Base-by-base conservation (phyloP, 78 protist genomes). In the Isochrysis galbana region DNA sequence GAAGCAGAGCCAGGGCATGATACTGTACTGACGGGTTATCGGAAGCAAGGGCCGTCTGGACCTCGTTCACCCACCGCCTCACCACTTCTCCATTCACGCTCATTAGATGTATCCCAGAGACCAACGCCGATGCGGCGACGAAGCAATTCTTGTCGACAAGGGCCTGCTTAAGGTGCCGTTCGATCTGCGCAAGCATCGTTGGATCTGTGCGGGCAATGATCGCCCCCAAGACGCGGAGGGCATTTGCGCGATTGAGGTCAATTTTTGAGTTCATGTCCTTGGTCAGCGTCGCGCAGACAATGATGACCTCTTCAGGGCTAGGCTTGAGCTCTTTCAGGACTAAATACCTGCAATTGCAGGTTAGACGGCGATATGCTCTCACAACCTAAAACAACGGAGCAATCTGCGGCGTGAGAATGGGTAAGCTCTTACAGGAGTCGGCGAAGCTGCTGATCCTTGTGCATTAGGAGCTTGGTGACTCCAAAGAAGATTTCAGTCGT, bases 401-500 rank as follows among this genome's bases (percentile, higher is more conserved):
- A n/a, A n/a, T n/a, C n/a, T n/a, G n/a, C n/a, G n/a, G n/a, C n/a
- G 89, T 74, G 96, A 98, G n/a, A n/a, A n/a, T n/a, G n/a, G n/a
- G n/a, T n/a, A n/a, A n/a, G n/a, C n/a, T n/a, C n/a, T n/a, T n/a
- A n/a, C 47, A 98, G 92, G 93, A 97, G 34, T 42, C 99, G 94
- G 36, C 99, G 96, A 38, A 98, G 94, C 38, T 95, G 95, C 29
- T 94, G 90, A 96, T 98, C 55, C 45, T 92, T 88, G 70, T 10
- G 51, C 51, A 5, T 46, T 11, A 98, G 98, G 47, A 98, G 96
- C 94, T 98, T 98, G 21, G 99, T 98, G 19, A 96, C 95, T 67
- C 97, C 97, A 89, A 99, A 99, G 98, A 98, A 99, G 89, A 98
- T 36, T 29, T 96, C 95, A 32, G 99, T 98, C 44, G 99, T 98